These are phyloP conservation scores for Whalleya microplaca DNA, from an alignment of 2,329 filamentous ascomycete species.

Conservation along the genomic window DNA sequence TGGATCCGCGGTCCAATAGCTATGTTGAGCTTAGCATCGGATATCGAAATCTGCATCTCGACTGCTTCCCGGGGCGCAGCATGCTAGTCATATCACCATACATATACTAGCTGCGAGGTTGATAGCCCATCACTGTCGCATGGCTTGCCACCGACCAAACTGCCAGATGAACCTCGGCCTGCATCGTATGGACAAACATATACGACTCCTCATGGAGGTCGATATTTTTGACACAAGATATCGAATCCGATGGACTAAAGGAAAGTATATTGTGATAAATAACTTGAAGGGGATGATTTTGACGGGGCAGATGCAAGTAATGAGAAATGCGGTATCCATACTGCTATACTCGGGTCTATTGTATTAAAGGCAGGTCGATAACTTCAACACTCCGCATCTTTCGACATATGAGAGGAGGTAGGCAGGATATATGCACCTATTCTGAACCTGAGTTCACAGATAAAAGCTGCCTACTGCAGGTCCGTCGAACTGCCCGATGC, in stretches of 20 bases:
- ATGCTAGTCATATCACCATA: conserved; percentile 8
- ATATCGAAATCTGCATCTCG: conserved; percentile 23
- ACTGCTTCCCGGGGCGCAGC: conserved; percentile 12
- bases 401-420: too few relatives aligned
- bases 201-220: background rate
- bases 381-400: too few relatives aligned
- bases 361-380: too few relatives aligned
- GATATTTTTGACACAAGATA: background rate
- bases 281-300: background rate
- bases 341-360: too few relatives aligned
- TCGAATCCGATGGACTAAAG: background rate
- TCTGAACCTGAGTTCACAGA: too few relatives aligned
- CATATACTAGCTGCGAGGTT: conserved; percentile 7
- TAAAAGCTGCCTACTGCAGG: background rate
- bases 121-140: background rate
- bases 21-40: conserved; percentile 21
- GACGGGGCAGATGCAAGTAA: background rate
- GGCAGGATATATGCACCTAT: too few relatives aligned
- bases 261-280: background rate
- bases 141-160: too few relatives aligned
- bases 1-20: background rate
- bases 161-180: background rate
- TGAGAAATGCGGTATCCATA: background rate
- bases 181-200: background rate
- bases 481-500: background rate